A percentile compares a stretch with the other conserved stretches of the same genome.
Conservation (phyloP, 768 basidiomycete genomes). For the Neoboletus magnificus region DNA sequence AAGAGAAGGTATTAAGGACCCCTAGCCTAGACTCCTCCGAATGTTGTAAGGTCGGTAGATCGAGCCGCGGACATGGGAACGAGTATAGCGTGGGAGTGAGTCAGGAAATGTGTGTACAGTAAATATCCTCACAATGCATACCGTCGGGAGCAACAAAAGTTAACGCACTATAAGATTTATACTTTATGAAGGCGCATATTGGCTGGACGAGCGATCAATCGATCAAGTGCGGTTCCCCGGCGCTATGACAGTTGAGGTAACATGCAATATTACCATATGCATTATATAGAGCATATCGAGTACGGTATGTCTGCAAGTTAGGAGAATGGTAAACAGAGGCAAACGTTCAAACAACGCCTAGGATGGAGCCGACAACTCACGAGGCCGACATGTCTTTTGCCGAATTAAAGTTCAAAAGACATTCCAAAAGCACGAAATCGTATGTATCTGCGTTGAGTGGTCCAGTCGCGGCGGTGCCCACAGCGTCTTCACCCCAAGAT, state of each 20-base stretch:
- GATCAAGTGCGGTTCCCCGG: no score
- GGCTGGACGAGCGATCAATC: no score
- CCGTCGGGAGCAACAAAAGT: no score
- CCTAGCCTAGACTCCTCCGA: background rate
- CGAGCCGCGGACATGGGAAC: background rate
- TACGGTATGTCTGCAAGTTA: no score
- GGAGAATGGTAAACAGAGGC: conserved; percentile 5
- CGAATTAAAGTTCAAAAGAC: conserved; percentile 30
- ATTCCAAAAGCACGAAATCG: conserved; percentile 32
- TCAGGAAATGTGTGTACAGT: no score
- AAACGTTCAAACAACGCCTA: conserved; percentile 1
- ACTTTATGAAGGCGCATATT: no score
- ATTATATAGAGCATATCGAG: no score
- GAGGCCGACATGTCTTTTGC: conserved; percentile 33
- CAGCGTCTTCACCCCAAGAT: conserved; percentile 24
- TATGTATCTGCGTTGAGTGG: conserved; percentile 33
- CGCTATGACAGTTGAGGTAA: no score
- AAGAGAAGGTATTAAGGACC: background rate
- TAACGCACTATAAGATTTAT: no score
- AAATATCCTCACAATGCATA: no score
- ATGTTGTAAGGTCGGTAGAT: background rate
- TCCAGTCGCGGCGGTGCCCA: conserved; percentile 20
- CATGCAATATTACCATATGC: no score
- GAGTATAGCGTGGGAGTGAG: background rate
- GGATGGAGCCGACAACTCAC: background rate